Evolutionary conservation across 768 basidiomycete species (phyloP), one percentile per base, ranked within the genome.

Genomic region (Astraeus odoratus): DNA sequence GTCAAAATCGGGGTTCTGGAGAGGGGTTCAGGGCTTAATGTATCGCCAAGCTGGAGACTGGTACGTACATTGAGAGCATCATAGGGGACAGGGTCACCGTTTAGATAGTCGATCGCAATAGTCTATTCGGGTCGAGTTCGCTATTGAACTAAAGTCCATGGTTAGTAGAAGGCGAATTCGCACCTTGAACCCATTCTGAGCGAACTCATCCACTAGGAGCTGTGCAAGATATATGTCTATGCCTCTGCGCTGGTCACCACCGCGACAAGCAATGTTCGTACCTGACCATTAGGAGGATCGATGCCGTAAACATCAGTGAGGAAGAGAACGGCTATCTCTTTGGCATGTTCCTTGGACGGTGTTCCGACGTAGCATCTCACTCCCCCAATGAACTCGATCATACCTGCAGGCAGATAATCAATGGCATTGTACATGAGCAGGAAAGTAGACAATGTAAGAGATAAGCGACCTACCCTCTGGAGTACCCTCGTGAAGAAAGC

Each of bases 311-410:
- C 63, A 50, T 80, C 81, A 3, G 75, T 44, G 20, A 82, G 57
- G 65, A 67, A 76, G 22, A 83, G 68, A 39, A 83, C 43, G 22
- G 71, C 76, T 57, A 80, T 81, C 51, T 74, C 68, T 59, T 77
- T 75, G 43, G 72, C 61, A 47, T 76, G 78, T 30, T 73, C 71
- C 2, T 53, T 51, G 1, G 67, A 57, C 10, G 81, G 81, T 1
- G 73, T 77, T 1, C 75, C 73, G 41, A 80, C 67, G 49, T 83
- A 83, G 50, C 63, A 67, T 7, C 64, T 56, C 39, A 80, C 67
- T 3, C 76, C 78, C 20, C 59, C 67, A 45, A 81, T 68, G 20
- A 55, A 49, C 50, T 76, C 71, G 53, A 66, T 59, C 55, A 67
- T 69, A 22, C 80, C 80, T 80, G 46, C 16, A 16, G 12, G 19